Percentiles rank a stretch among this genome's conserved stretches.
phyloP scores from a whole-genome alignment of 2,329 filamentous ascomycete species.

The Westerdykella sp. region DNA sequence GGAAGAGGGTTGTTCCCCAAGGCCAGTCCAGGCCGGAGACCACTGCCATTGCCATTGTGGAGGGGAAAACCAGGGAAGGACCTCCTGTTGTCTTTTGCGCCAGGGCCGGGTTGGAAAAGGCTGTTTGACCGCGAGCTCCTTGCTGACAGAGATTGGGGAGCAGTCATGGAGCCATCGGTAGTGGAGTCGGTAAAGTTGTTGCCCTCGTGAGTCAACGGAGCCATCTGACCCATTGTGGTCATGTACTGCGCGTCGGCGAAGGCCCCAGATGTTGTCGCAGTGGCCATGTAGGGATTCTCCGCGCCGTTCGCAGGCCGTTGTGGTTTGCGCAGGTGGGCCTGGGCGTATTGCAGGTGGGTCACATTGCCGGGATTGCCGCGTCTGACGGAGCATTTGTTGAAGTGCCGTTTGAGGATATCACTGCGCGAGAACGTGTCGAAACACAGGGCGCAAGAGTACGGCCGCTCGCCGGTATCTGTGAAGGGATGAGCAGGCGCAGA shows the following conservation, averaged over 20 bases:
- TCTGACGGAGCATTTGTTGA: slow-evolving; percentile 96
- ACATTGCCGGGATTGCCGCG: slow-evolving; percentile 93
- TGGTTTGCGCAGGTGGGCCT: slow-evolving; percentile 76
- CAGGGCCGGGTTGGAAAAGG: slow-evolving; percentile 39
- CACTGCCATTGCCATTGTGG: slow-evolving; percentile 1
- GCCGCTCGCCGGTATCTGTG: slow-evolving; percentile 90
- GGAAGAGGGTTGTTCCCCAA: no score
- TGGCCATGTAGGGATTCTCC: slow-evolving; percentile 33
- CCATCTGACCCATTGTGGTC: background rate
- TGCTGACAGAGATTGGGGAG: slow-evolving; percentile 41
- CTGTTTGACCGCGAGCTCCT: slow-evolving; percentile 46
- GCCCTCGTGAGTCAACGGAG: background rate
- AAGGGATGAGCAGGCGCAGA: slow-evolving; percentile 29
- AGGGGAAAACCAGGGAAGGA: no score
- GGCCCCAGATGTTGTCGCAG: slow-evolving; percentile 29
- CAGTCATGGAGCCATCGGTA: slow-evolving; percentile 18
- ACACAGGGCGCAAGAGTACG: slow-evolving; percentile 97
- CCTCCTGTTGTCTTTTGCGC: slow-evolving; percentile 33
- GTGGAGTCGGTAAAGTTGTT: no score
- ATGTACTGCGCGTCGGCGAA: slow-evolving; percentile 19
- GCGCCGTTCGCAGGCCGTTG: slow-evolving; percentile 28
- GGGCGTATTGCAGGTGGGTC: slow-evolving; percentile 88
- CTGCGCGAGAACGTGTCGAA: slow-evolving; percentile 96
- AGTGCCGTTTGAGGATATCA: slow-evolving; percentile 97
- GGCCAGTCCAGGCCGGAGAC: slow-evolving; percentile 6